Conservation (phyloP, 345 rosid species). For the Rhizophora apiculata region DNA sequence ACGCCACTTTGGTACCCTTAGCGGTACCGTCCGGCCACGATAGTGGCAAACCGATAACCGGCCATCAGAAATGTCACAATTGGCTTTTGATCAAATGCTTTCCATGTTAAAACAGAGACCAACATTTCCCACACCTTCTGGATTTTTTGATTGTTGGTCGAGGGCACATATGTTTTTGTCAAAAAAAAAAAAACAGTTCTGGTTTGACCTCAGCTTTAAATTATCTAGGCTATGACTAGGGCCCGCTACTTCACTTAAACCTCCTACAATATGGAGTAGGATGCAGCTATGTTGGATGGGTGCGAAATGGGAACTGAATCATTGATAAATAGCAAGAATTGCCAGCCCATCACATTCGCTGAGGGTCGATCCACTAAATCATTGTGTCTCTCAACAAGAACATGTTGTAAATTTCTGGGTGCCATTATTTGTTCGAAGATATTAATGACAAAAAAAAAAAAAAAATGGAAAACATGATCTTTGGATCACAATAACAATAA, state of each 20-base stretch:
- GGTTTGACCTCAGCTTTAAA: background rate
- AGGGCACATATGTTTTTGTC: background rate
- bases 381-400: background rate
- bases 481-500: too few relatives aligned
- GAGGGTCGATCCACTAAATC: constrained; percentile 3
- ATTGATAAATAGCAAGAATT: background rate
- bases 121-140: too few relatives aligned
- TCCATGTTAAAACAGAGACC: background rate
- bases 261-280: too few relatives aligned
- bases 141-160: background rate
- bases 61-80: constrained; percentile 10
- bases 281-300: too few relatives aligned
- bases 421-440: background rate
- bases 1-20: background rate
- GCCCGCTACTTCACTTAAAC: too few relatives aligned
- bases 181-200: background rate
- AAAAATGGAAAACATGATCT: too few relatives aligned
- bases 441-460: background rate
- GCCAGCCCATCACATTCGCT: background rate
- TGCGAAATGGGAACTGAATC: background rate
- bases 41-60: constrained; percentile 12
- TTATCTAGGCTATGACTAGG: too few relatives aligned
- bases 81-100: background rate
- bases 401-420: background rate
- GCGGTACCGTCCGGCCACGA: constrained; percentile 26